These are phyloP conservation scores for Casuarina equisetifolia DNA, from an alignment of 306 rosid genomes.

Conservation along the genomic window DNA sequence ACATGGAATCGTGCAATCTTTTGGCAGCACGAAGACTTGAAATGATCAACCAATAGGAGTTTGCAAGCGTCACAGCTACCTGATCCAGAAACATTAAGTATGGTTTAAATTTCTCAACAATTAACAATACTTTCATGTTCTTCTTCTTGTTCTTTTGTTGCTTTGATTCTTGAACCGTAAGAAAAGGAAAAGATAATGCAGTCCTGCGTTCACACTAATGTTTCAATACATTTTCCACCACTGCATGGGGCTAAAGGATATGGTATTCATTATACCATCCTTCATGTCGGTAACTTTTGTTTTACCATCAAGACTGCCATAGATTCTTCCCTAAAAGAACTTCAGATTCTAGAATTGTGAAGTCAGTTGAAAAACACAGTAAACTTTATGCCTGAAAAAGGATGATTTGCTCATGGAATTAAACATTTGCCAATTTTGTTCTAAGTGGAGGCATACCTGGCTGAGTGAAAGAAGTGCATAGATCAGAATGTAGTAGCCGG, in stretches of 20 bases:
- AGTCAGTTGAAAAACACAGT: neutral
- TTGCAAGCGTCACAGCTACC: conserved; percentile 74
- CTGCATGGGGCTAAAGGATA: neutral
- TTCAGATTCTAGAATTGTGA: neutral
- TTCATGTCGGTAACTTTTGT: neutral
- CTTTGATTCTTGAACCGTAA: neutral
- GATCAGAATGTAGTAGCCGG: conserved; percentile 65
- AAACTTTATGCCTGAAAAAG: neutral
- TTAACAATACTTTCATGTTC: neutral
- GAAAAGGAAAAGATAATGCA: neutral
- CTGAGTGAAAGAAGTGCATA: conserved; percentile 73
- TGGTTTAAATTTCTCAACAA: neutral
- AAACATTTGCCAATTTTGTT: conserved; percentile 1
- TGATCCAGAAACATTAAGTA: conserved; percentile 31
- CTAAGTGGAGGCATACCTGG: conserved; percentile 51
- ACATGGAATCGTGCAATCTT: conserved; percentile 64
- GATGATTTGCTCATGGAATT: conserved; percentile 7
- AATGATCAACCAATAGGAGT: conserved; percentile 71
- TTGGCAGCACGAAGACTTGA: conserved; percentile 72
- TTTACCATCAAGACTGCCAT: neutral
- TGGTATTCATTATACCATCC: neutral
- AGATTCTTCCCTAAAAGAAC: neutral
- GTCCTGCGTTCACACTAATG: neutral
- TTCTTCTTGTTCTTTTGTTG: neutral
- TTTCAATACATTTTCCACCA: neutral